These are phyloP conservation scores for Dactylellina leptospora DNA, from an alignment of 2,329 filamentous ascomycete species.

Conservation along the genomic window DNA sequence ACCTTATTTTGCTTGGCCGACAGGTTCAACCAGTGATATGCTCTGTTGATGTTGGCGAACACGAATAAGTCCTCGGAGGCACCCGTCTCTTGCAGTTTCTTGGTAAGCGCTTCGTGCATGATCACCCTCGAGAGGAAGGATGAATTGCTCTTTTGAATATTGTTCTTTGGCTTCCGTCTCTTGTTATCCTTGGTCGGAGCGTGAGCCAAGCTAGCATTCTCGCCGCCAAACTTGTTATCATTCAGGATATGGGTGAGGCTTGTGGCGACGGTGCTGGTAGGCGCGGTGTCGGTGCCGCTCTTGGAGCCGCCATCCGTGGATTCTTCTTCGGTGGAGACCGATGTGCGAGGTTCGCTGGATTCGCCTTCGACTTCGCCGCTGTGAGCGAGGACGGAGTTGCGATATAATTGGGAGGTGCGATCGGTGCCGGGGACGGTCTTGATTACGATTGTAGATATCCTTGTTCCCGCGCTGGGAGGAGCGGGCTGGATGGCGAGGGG, in stretches of 20 bases:
- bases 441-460: conserved; percentile 78
- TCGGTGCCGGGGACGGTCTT: conserved; percentile 60
- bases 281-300: conserved; percentile 51
- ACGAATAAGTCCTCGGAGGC: conserved; percentile 81
- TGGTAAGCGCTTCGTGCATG: conserved; percentile 80
- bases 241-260: conserved; percentile 46
- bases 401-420: conserved; percentile 43
- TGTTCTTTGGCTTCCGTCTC: conserved; percentile 93
- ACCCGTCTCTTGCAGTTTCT: conserved; percentile 77
- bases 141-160: conserved; percentile 97
- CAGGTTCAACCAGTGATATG: conserved; percentile 94
- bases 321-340: conserved; percentile 41
- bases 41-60: conserved; percentile 94
- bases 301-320: conserved; percentile 53
- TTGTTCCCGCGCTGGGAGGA: conserved; percentile 85
- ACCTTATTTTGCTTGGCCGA: conserved; percentile 74
- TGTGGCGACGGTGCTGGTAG: conserved; percentile 43
- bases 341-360: conserved; percentile 51
- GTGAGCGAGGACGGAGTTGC: conserved; percentile 40
- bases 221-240: conserved; percentile 74
- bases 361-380: conserved; percentile 37
- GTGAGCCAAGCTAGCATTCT: conserved; percentile 75
- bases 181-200: conserved; percentile 77
- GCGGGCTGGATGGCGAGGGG: conserved; percentile 85
- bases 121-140: conserved; percentile 98